phyloP scores from a whole-genome alignment of 345 rosid species.

The Eucalyptus guilfoylei region DNA sequence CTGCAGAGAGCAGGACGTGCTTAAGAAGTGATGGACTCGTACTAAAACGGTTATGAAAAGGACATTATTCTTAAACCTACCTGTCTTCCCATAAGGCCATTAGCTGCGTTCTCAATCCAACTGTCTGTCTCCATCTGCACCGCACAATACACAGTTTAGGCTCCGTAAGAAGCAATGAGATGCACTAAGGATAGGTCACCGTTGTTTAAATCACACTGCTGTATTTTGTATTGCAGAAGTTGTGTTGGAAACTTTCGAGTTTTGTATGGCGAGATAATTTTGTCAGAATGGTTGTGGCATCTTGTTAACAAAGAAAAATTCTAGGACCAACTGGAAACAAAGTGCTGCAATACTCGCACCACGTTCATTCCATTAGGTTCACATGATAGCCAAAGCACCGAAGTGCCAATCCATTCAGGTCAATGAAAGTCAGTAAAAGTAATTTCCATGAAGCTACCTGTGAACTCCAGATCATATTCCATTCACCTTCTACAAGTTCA shows the following conservation, averaged over 20 bases:
- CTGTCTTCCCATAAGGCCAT: slow-evolving; percentile 95
- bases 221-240: neutral
- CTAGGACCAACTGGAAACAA: neutral
- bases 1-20: slow-evolving; percentile 4
- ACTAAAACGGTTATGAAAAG: neutral
- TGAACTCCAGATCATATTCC: slow-evolving; percentile 99
- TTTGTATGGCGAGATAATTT: neutral
- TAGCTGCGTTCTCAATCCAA: slow-evolving; percentile 91
- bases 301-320: neutral
- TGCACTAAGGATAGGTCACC: neutral
- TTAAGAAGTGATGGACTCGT: neutral
- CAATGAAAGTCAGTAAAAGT: neutral
- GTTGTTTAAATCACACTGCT: neutral
- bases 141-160: neutral
- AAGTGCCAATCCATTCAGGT: neutral
- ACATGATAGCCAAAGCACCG: neutral
- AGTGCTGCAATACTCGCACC: neutral
- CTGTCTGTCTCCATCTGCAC: slow-evolving; percentile 80
- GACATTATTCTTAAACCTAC: slow-evolving; percentile 5
- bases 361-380: neutral
- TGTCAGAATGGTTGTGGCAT: neutral
- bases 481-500: slow-evolving; percentile 71
- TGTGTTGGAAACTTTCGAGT: neutral
- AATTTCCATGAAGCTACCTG: slow-evolving; percentile 30
- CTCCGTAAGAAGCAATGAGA: neutral